phyloP scores from a whole-genome alignment of 169 alveolate species.

The Cryptosporidium viatorum region DNA sequence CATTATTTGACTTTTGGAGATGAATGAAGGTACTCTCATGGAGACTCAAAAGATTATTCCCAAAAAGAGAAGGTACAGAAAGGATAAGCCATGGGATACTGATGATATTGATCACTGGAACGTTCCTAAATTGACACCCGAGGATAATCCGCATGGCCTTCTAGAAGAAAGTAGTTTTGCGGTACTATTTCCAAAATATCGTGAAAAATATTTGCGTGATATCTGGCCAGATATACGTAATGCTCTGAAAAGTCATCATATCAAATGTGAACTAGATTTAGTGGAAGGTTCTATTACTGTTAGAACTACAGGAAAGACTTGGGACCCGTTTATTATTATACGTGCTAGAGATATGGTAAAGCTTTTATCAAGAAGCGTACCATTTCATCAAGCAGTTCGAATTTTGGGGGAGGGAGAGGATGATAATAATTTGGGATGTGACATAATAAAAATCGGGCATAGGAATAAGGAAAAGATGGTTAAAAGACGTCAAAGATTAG shows the following conservation, averaged over 20 bases:
- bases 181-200: slow-evolving; percentile 96
- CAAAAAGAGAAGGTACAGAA: slow-evolving; percentile 92
- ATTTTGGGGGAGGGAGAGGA: slow-evolving; percentile 90
- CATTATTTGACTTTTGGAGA: neutral
- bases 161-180: slow-evolving; percentile 97
- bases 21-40: neutral
- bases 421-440: slow-evolving; percentile 84
- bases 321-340: slow-evolving; percentile 97
- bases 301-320: slow-evolving; percentile 96
- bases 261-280: slow-evolving; percentile 95
- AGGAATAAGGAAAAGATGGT: slow-evolving; percentile 96
- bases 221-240: slow-evolving; percentile 94
- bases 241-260: slow-evolving; percentile 88
- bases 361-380: slow-evolving; percentile 98
- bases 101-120: slow-evolving; percentile 99
- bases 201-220: slow-evolving; percentile 97
- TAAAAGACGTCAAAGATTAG: slow-evolving; percentile 97
- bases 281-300: slow-evolving; percentile 99
- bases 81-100: slow-evolving; percentile 99
- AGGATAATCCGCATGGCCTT: slow-evolving; percentile 92
- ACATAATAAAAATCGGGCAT: slow-evolving; percentile 97
- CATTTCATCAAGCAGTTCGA: slow-evolving; percentile 97
- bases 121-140: slow-evolving; percentile 85
- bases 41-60: neutral
- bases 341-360: slow-evolving; percentile 98